Evolutionary conservation across 2,329 filamentous ascomycete genomes (phyloP).

Genomic region (Xylaria multiplex): DNA sequence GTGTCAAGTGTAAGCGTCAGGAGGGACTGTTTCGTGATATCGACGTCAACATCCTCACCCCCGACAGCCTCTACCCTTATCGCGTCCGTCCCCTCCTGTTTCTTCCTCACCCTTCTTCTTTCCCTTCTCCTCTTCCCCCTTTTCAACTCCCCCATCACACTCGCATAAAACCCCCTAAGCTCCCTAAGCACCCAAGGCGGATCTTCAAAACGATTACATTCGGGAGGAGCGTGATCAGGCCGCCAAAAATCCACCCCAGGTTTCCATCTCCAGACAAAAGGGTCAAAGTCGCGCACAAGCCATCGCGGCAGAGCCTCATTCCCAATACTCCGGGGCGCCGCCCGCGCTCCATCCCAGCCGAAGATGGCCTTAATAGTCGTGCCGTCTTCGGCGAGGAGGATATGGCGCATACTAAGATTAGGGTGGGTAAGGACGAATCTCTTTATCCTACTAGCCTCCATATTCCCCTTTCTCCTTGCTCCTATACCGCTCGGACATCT

Average conservation of each 20-base stretch:
- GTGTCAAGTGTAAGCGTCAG: constrained; percentile 41
- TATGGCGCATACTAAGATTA: constrained; percentile 42
- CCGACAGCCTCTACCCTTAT: neutral
- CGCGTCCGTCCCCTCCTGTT: neutral
- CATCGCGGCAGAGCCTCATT: constrained; percentile 43
- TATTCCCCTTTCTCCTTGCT: neutral
- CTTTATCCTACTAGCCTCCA: neutral
- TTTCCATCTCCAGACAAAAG: constrained; percentile 41
- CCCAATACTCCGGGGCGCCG: constrained; percentile 40
- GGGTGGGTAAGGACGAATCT: constrained; percentile 44
- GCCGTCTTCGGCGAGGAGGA: constrained; percentile 41
- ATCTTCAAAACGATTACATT: constrained; percentile 38
- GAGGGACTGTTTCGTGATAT: constrained; percentile 42
- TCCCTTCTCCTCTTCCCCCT: neutral
- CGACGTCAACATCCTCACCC: constrained; percentile 13
- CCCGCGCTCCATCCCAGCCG: constrained; percentile 43
- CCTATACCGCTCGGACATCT: neutral
- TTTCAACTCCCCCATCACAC: constrained; percentile 34
- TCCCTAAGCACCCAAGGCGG: constrained; percentile 41
- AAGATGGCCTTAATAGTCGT: constrained; percentile 39
- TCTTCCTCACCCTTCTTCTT: neutral
- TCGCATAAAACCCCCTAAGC: constrained; percentile 39
- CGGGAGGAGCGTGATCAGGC: neutral
- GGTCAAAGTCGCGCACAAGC: constrained; percentile 44
- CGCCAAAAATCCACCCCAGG: constrained; percentile 36